phyloP scores from a whole-genome alignment of 2,329 filamentous ascomycete genomes.

The Stenocarpella maydis region DNA sequence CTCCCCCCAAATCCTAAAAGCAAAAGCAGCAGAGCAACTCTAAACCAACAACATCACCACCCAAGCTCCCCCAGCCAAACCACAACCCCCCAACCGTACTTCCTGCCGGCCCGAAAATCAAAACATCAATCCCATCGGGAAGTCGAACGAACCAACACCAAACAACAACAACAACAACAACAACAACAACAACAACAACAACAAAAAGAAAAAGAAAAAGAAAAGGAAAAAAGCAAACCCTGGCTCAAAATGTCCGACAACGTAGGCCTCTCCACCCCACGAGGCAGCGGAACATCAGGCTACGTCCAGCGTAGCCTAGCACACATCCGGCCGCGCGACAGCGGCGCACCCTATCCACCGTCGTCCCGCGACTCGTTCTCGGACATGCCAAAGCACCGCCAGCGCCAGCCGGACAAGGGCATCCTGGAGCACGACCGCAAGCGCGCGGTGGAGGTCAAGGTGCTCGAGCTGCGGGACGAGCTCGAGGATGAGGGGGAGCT shows the following conservation, averaged over 20 bases:
- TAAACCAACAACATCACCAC: background rate
- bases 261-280: slow-evolving; percentile 92
- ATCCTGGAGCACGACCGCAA: slow-evolving; percentile 95
- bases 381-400: slow-evolving; percentile 68
- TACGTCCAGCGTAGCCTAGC: slow-evolving; percentile 97
- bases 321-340: slow-evolving; percentile 84
- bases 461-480: slow-evolving; percentile 87
- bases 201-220: background rate
- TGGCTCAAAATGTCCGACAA: slow-evolving; percentile 88
- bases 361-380: background rate
- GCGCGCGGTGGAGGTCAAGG: slow-evolving; percentile 89
- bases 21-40: slow-evolving; percentile 9
- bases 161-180: background rate
- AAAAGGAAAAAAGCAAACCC: too few relatives aligned
- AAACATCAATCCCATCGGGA: too few relatives aligned
- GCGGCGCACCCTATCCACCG: slow-evolving; percentile 72
- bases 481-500: slow-evolving; percentile 90
- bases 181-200: too few relatives aligned
- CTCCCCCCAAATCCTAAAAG: background rate
- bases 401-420: slow-evolving; percentile 86
- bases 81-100: background rate
- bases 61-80: too few relatives aligned
- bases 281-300: slow-evolving; percentile 94
- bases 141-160: background rate
- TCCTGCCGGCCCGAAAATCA: too few relatives aligned